Evolutionary conservation across 441 rosid genomes (phyloP).

Genomic region (Theobroma grandiflorum): DNA sequence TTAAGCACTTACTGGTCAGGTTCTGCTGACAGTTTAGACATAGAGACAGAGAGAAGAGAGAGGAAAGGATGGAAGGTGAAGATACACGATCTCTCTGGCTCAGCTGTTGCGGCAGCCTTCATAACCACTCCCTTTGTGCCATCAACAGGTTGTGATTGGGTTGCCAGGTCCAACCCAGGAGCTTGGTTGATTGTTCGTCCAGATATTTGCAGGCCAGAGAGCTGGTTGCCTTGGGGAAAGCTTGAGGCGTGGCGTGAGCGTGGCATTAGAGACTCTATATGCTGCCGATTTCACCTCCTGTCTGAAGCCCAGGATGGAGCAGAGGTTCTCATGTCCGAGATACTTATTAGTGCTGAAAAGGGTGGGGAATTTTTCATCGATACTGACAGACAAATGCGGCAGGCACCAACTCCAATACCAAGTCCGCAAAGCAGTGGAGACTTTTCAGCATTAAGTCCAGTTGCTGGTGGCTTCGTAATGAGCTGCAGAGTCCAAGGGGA

Average conservation of each 20-base stretch:
- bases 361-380: conserved; percentile 94
- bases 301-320: conserved; percentile 83
- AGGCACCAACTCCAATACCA: conserved; percentile 75
- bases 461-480: conserved; percentile 83
- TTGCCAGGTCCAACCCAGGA: conserved; percentile 92
- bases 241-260: conserved; percentile 98
- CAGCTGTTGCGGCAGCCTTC: conserved; percentile 97
- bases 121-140: conserved; percentile 98
- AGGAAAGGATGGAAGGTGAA: conserved; percentile 97
- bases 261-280: conserved; percentile 82
- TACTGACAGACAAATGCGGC: conserved; percentile 74
- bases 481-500: conserved; percentile 94
- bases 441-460: conserved; percentile 69
- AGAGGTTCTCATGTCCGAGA: conserved; percentile 87
- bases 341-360: conserved; percentile 81
- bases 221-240: conserved; percentile 99
- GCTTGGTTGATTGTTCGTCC: conserved; percentile 94
- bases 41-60: conserved; percentile 83
- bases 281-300: conserved; percentile 86
- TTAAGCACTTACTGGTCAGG: conserved; percentile 70
- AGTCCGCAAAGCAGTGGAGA: conserved; percentile 98
- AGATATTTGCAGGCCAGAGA: conserved; percentile 77
- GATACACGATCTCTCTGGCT: conserved; percentile 96
- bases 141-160: conserved; percentile 97
- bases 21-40: conserved; percentile 54